Evolutionary conservation across 768 basidiomycete species (phyloP), one percentile per base, ranked within the genome.

Genomic region (Astraeus odoratus): DNA sequence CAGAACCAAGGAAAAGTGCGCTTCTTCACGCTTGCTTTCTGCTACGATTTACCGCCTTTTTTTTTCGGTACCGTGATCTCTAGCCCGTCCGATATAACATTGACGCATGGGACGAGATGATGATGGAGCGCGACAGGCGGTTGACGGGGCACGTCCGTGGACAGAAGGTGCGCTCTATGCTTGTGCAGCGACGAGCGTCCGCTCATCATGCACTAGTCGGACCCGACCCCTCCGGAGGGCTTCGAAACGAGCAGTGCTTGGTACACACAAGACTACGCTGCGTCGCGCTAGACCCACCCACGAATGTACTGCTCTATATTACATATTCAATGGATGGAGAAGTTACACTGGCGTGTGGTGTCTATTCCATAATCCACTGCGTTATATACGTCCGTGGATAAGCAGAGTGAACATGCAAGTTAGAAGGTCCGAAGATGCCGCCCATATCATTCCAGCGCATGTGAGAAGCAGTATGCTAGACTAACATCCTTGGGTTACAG

Each of bases 51-150:
- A 24, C 25, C n/a, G 33, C 26, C 39, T 8, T 5, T 19, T 20
- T 22, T 7, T 42, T 45, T n/a, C 35, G 22, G 16, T 23, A 9
- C 23, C 13, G 22, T n/a, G 16, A 12, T 22, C 13, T 23, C 6
- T 49, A 95, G 92, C 83, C 86, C 43, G 77, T 86, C 25, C 78
- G 95, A 39, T 94, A 93, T 58, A 76, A 80, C 42, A 59, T 95
- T 26, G 95, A 97, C 58, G 66, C 75, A 18, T 98, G 91, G 92
- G 95, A 98, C 50, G 77, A 86, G 43, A 89, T 88, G 86, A 90
- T 98, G 91, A 91, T 97, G 83, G 78, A 82, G 57, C 74, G 95
- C 45, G 95, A 98, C 69, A 73, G 76, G 58, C 74, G 87, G 51
- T 64, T 98, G 58, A 96, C 93, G 2, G 95, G 95, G 10, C 86